Evolutionary conservation across 2,329 filamentous ascomycete species (phyloP), one percentile per base, ranked within the genome.

Genomic region (Penicillium sp.): DNA sequence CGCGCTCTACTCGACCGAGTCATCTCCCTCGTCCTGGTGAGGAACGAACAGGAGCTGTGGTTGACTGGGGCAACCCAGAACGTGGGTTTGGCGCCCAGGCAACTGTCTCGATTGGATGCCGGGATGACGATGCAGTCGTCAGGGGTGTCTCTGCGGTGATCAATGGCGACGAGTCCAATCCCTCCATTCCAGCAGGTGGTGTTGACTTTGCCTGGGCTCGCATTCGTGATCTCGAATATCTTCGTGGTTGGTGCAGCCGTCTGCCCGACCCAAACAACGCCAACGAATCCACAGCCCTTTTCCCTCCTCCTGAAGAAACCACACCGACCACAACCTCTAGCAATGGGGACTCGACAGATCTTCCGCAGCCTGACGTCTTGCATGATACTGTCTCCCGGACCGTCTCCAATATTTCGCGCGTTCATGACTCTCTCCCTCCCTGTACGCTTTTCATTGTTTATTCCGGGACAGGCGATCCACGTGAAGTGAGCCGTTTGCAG

Each of bases 1-100:
- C 82, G 4, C 81, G 87, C 43, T 79, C 85, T 16, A 72, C 75
- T 24, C 72, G 74, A 49, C 63, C 72, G 16, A 72, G 73, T 39
- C 79, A 79, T 66, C 69, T 50, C 61, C 70, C 56, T 60, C 48
- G 52, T 0, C 29, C 62, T 6, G 66, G 57, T 11, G 64, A 69
- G 39, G 69, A 69, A 53, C 69, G 72, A 32, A 77, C 75, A 0
- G 79, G 78, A 3, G 86, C 86, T 14, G 81, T 95, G 32, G 82
- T 97, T 22, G 94, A 99, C 74, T 96, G 93, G 89, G 93, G 92
- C 49, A 88, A 92, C 58, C 89, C 90, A 14, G 82, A 81, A 60
- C 79, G 82, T 51, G 84, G 83, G 5, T 82, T 84, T 56, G 85
- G 84, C 16, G 74, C 78, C 18, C 79, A 82, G 53, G 85, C 84